phyloP scores from a whole-genome alignment of 331 rosid genomes.

The Cydonia oblonga region DNA sequence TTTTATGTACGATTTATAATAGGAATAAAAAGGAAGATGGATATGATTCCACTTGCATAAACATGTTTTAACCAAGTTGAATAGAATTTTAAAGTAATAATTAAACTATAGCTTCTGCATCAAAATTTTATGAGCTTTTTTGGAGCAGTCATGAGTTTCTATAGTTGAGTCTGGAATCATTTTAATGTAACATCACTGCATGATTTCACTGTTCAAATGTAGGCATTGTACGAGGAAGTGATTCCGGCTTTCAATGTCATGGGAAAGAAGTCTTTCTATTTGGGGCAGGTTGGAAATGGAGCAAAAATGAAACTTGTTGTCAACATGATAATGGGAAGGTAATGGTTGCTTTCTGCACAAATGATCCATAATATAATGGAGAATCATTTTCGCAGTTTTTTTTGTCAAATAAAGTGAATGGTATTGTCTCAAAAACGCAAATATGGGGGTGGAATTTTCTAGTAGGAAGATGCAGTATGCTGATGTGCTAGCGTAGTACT shows the following conservation, averaged over 20 bases:
- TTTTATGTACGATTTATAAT: neutral
- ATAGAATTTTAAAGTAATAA: neutral
- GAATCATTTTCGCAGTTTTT: neutral
- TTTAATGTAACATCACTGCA: neutral
- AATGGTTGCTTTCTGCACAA: constrained; percentile 1
- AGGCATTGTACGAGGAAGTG: constrained; percentile 56
- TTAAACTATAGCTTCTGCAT: neutral
- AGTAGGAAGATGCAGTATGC: neutral
- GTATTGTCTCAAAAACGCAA: neutral
- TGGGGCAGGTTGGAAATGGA: constrained; percentile 92
- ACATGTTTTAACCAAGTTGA: neutral
- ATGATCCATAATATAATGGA: neutral
- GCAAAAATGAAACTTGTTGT: constrained; percentile 96
- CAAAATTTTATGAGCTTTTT: neutral
- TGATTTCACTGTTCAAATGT: constrained; percentile 15
- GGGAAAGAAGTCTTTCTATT: constrained; percentile 73
- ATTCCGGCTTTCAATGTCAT: constrained; percentile 60
- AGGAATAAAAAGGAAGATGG: neutral
- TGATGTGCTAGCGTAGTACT: neutral
- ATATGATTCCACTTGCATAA: neutral
- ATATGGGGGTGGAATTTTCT: neutral
- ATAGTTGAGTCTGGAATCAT: neutral
- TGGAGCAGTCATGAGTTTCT: neutral
- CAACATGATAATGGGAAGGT: constrained; percentile 99
- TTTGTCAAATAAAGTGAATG: neutral